phyloP scores from a whole-genome alignment of 345 rosid genomes.

The Cardamine chenopodiifolia region DNA sequence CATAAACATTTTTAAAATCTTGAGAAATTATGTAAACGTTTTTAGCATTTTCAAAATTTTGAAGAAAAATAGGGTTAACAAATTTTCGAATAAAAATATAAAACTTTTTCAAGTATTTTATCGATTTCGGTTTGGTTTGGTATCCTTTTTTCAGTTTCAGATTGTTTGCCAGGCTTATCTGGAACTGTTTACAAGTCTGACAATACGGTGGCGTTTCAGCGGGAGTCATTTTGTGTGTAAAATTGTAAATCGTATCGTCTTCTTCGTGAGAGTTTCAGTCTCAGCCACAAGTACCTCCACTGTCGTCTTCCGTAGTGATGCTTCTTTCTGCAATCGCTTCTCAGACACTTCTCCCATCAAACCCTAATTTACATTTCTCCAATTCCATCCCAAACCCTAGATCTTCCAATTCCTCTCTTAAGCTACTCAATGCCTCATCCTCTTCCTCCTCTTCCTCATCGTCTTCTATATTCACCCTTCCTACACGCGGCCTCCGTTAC shows the following conservation, averaged over 20 bases:
- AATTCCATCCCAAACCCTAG: constrained; percentile 33
- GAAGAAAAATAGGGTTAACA: too few relatives aligned
- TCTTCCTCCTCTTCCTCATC: constrained; percentile 42
- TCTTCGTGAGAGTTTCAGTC: constrained; percentile 37
- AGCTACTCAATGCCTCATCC: constrained; percentile 44
- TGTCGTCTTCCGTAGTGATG: constrained; percentile 47
- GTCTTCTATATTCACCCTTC: constrained; percentile 27
- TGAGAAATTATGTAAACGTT: too few relatives aligned
- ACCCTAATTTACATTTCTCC: constrained; percentile 39
- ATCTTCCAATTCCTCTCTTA: constrained; percentile 39
- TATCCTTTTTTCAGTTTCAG: too few relatives aligned
- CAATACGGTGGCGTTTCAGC: neutral
- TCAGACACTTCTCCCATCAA: constrained; percentile 39
- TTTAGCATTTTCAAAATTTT: too few relatives aligned
- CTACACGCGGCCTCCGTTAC: constrained; percentile 50
- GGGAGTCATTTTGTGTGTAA: neutral
- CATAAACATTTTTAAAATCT: too few relatives aligned
- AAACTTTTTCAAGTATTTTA: too few relatives aligned
- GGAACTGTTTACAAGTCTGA: too few relatives aligned
- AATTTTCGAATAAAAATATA: too few relatives aligned
- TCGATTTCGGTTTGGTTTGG: too few relatives aligned
- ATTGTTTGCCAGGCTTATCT: too few relatives aligned
- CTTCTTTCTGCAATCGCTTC: constrained; percentile 58
- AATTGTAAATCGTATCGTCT: constrained; percentile 27
- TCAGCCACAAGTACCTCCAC: constrained; percentile 34